These are phyloP conservation scores for Chlamydomonas eustigma DNA, from an alignment of 139 green algal genomes.

Conservation along the genomic window DNA sequence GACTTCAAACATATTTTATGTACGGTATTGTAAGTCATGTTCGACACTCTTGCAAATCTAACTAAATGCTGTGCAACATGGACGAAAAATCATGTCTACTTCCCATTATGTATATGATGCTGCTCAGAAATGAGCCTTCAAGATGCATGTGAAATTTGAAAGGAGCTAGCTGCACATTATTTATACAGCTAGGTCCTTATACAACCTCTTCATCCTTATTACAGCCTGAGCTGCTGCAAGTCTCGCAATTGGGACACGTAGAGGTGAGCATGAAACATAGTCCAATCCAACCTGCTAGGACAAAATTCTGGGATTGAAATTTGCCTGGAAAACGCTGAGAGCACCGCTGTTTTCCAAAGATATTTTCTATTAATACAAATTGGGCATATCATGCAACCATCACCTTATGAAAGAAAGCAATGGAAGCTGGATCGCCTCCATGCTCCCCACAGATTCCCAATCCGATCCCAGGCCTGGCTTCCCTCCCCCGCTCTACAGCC, in stretches of 20 bases:
- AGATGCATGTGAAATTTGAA: not conserved
- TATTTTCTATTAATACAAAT: conserved; percentile 42
- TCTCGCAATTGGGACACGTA: conserved; percentile 86
- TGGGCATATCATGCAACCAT: conserved; percentile 38
- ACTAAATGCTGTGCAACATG: no score
- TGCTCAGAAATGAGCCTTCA: no score
- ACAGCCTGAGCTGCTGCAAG: conserved; percentile 82
- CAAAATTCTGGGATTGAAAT: no score
- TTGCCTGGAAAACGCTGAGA: no score
- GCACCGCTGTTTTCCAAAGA: not conserved
- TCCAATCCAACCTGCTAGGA: conserved; percentile 72
- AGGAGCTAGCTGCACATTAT: not conserved
- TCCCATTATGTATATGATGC: no score
- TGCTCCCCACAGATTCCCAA: conserved; percentile 91
- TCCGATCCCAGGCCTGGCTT: conserved; percentile 58
- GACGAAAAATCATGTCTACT: no score
- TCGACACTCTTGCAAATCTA: no score
- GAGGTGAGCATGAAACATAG: conserved; percentile 85
- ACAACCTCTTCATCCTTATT: conserved; percentile 23
- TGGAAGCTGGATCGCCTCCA: conserved; percentile 75
- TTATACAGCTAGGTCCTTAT: not conserved
- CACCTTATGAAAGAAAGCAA: conserved; percentile 68
- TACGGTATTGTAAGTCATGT: no score
- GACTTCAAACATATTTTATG: no score
- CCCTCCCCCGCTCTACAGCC: conserved; percentile 65